Base-by-base conservation (phyloP, 352 stramenopile species). In the Elongisporangium prolatum region DNA sequence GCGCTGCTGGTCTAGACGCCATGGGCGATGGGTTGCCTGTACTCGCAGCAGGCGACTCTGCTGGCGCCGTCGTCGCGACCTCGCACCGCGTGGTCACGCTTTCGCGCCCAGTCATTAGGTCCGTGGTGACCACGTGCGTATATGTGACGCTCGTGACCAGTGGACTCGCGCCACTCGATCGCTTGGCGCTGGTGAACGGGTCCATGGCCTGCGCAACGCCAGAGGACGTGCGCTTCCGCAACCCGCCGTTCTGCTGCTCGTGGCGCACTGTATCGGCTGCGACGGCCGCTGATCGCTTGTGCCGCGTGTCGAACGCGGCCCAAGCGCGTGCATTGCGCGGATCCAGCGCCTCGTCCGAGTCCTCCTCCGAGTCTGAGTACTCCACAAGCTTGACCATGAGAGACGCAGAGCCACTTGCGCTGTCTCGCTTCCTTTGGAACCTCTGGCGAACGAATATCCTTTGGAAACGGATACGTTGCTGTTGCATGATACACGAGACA, bases 361-460 rank as follows among this genome's bases (percentile, higher is more conserved):
- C 34, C 11, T 44, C 34, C 11, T 44, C 34, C 34, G 34, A 44
- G 34, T 44, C 34, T 13, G 34, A 44, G 34, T 44, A 44, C 34
- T 44, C 34, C 34, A 44, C 34, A 13, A 44, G 34, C 34, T 44
- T 44, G 34, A 44, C 34, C 34, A 44, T 44, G 34, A 44, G 34
- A 3, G 34, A 34, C 11, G 34, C 34, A 44, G 34, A 44, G 34
- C 34, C 34, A 44, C 34, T 22, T 16, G 48, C 48, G 48, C n/a
- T 52, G 48, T 52, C 48, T 52, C 21, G 48, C n/a, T 52, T 52
- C 48, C 48, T 14, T 52, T 52, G 8, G 17, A 52, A 24, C 48
- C 21, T 24, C 48, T 52, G 48, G 18, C 21, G 48, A 52, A 4
- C 10, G 48, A 44, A 44, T 44, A 44, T 44, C 34, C 34, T 44